phyloP scores from a whole-genome alignment of 108 stramenopile genomes.

The Nitzschia inconspicua region DNA sequence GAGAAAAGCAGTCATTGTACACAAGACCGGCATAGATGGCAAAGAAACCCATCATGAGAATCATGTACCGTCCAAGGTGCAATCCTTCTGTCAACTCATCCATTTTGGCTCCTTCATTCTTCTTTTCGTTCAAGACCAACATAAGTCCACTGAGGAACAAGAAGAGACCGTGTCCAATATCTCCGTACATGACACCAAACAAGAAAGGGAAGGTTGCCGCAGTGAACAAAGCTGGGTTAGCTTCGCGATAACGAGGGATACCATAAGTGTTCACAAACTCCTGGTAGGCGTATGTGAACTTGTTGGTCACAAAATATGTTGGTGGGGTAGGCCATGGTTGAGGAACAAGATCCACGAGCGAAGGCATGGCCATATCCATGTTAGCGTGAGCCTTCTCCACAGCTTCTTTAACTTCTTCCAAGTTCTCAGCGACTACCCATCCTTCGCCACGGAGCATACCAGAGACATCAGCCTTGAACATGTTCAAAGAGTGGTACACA shows the following conservation, averaged over 20 bases:
- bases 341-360: slow-evolving; percentile 81
- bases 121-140: slow-evolving; percentile 80
- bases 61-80: slow-evolving; percentile 94
- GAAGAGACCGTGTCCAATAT: slow-evolving; percentile 96
- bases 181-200: slow-evolving; percentile 99
- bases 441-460: slow-evolving; percentile 98
- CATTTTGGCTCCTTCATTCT: slow-evolving; percentile 71
- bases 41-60: slow-evolving; percentile 97
- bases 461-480: slow-evolving; percentile 94
- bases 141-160: slow-evolving; percentile 80
- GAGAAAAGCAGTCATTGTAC: slow-evolving; percentile 98
- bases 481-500: slow-evolving; percentile 96
- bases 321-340: slow-evolving; percentile 94
- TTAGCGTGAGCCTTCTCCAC: slow-evolving; percentile 85
- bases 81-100: slow-evolving; percentile 89
- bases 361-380: slow-evolving; percentile 85
- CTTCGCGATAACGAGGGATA: slow-evolving; percentile 97
- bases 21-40: slow-evolving; percentile 96
- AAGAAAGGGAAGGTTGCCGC: slow-evolving; percentile 98
- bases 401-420: slow-evolving; percentile 62
- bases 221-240: slow-evolving; percentile 98
- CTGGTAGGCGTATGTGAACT: slow-evolving; percentile 94
- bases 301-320: slow-evolving; percentile 95
- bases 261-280: slow-evolving; percentile 99
- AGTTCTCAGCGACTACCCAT: slow-evolving; percentile 87